A percentile compares a stretch with the other conserved stretches of the same genome.
Conservation (phyloP, 2,329 filamentous ascomycete genomes). For the Xylaria arbuscula region DNA sequence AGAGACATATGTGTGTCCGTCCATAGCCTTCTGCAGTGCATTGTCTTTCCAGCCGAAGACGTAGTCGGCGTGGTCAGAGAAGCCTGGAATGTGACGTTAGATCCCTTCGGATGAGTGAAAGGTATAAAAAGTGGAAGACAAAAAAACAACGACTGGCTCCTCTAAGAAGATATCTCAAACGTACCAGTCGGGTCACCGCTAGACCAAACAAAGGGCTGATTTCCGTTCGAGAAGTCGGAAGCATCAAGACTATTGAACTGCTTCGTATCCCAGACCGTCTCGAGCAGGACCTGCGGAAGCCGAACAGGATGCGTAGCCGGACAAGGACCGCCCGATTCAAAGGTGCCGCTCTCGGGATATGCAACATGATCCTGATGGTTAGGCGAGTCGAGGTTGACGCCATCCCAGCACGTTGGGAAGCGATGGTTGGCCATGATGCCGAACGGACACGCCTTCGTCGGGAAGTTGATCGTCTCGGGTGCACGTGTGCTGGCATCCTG, state of each 20-base stretch:
- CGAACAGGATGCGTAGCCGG: slow-evolving; percentile 55
- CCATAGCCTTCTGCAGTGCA: slow-evolving; percentile 55
- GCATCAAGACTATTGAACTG: slow-evolving; percentile 43
- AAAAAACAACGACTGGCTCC: too few species aligned
- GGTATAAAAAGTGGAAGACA: too few species aligned
- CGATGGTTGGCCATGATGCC: slow-evolving; percentile 58
- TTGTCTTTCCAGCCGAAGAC: slow-evolving; percentile 58
- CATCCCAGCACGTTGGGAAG: slow-evolving; percentile 52
- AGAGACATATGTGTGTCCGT: slow-evolving; percentile 50
- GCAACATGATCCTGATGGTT: slow-evolving; percentile 55
- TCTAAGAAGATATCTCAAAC: too few species aligned
- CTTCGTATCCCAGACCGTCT: slow-evolving; percentile 50
- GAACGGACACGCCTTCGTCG: slow-evolving; percentile 53
- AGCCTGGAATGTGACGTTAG: slow-evolving; percentile 39
- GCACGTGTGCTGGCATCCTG: slow-evolving; percentile 53
- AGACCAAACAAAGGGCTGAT: slow-evolving; percentile 55
- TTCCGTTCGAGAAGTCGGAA: slow-evolving; percentile 42
- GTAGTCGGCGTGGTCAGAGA: slow-evolving; percentile 56
- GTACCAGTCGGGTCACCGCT: slow-evolving; percentile 50
- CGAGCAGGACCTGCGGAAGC: slow-evolving; percentile 57
- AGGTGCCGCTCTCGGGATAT: slow-evolving; percentile 56
- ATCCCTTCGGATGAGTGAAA: too few species aligned
- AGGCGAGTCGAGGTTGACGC: slow-evolving; percentile 50
- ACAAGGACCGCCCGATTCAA: slow-evolving; percentile 58
- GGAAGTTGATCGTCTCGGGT: slow-evolving; percentile 55